Conservation (phyloP, 2,329 filamentous ascomycete genomes). For the Ceratocystis papillata region DNA sequence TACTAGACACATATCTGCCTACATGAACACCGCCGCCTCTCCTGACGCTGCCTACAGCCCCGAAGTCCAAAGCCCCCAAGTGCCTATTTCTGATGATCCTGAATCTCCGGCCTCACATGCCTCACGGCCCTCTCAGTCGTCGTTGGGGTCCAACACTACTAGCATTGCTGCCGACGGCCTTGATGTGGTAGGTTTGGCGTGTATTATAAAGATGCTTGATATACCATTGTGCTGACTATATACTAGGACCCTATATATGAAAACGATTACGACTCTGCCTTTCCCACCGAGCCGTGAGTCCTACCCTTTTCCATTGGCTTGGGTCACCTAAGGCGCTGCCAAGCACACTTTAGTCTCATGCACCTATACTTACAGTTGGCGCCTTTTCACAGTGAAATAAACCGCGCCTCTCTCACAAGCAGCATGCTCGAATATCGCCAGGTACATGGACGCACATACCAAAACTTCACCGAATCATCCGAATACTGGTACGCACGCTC, state of each 20-base stretch:
- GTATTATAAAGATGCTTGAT: background rate
- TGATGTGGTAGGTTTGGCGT: slow-evolving; percentile 20
- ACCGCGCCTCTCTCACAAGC: slow-evolving; percentile 29
- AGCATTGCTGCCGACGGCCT: slow-evolving; percentile 19
- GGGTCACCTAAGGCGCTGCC: background rate
- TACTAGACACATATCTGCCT: background rate
- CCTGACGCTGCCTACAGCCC: background rate
- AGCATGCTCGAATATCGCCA: slow-evolving; percentile 30
- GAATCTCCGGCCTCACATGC: slow-evolving; percentile 10
- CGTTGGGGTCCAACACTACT: slow-evolving; percentile 18
- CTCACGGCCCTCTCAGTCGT: slow-evolving; percentile 16
- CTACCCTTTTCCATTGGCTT: background rate
- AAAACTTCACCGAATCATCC: slow-evolving; percentile 28
- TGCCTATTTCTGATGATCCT: background rate
- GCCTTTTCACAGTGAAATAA: slow-evolving; percentile 14
- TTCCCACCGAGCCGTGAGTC: slow-evolving; percentile 20
- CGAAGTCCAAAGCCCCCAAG: background rate
- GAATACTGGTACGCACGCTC: slow-evolving; percentile 27
- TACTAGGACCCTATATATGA: slow-evolving; percentile 18
- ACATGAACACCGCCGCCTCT: background rate
- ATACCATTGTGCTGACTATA: background rate
- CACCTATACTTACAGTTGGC: background rate
- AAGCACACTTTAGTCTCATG: background rate
- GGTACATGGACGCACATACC: slow-evolving; percentile 30
- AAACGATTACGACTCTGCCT: slow-evolving; percentile 21